Evolutionary conservation across 2,329 filamentous ascomycete species (phyloP).

Genomic region (Ceratocystis variospora): DNA sequence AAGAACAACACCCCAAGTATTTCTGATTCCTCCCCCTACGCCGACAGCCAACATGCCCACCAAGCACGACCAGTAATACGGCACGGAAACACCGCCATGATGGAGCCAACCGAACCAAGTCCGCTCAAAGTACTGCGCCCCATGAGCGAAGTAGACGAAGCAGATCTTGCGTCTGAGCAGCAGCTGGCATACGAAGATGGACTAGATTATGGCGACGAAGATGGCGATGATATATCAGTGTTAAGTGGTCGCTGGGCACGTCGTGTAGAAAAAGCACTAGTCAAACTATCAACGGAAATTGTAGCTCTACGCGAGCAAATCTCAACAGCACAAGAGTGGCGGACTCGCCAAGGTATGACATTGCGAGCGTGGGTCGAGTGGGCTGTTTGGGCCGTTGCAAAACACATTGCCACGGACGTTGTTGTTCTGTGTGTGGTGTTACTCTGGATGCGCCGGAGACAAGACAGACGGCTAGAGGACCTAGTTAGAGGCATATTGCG

Average conservation of each 20-base stretch:
- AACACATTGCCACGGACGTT: constrained; percentile 62
- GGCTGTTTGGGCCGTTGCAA: constrained; percentile 52
- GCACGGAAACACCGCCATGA: constrained; percentile 30
- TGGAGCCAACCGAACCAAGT: constrained; percentile 34
- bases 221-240: constrained; percentile 13
- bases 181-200: constrained; percentile 34
- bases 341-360: constrained; percentile 49
- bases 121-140: constrained; percentile 64
- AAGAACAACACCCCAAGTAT: constrained; percentile 67
- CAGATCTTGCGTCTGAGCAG: constrained; percentile 40
- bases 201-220: constrained; percentile 30
- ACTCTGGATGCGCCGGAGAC: constrained; percentile 57
- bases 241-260: constrained; percentile 47
- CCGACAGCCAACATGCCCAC: constrained; percentile 25
- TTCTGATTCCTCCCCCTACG: constrained; percentile 42
- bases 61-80: constrained; percentile 27
- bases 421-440: constrained; percentile 51
- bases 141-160: constrained; percentile 70
- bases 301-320: constrained; percentile 87
- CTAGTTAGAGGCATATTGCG: constrained; percentile 52
- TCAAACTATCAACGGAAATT: constrained; percentile 82
- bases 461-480: constrained; percentile 59
- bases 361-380: constrained; percentile 58
- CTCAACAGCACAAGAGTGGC: constrained; percentile 58
- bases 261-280: constrained; percentile 71